Conservation (phyloP, 1,284 basidiomycete genomes). For the Ceratobasidium sp. region DNA sequence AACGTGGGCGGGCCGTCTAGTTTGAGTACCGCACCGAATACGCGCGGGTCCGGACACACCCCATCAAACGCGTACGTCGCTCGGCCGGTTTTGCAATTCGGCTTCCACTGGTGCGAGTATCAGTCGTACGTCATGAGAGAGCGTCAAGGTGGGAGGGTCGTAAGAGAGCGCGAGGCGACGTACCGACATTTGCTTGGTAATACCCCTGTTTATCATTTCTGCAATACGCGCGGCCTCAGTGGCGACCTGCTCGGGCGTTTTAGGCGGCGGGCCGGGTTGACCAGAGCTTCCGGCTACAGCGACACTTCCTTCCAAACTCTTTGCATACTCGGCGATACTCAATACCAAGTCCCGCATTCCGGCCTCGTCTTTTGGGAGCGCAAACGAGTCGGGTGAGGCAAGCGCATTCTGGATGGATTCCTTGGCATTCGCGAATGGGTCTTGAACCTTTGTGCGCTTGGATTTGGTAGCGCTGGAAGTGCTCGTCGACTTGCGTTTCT, state of each 20-base stretch:
- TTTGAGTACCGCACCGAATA: conserved; percentile 65
- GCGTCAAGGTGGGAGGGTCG: too few relatives aligned
- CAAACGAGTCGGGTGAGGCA: conserved; percentile 12
- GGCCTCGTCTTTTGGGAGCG: neutral
- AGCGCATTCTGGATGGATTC: neutral
- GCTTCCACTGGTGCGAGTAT: conserved; percentile 62
- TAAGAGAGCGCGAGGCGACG: conserved; percentile 48
- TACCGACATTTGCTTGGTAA: conserved; percentile 68
- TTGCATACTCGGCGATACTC: conserved; percentile 62
- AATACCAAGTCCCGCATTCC: neutral
- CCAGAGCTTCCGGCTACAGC: conserved; percentile 47
- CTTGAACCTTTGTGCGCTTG: conserved; percentile 9
- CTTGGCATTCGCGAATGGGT: conserved; percentile 18
- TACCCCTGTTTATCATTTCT: conserved; percentile 64
- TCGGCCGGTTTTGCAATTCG: conserved; percentile 64
- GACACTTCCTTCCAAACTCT: conserved; percentile 59
- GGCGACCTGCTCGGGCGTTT: conserved; percentile 60
- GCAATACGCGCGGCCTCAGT: conserved; percentile 63
- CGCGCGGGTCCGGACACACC: conserved; percentile 65
- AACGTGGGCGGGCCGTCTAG: conserved; percentile 64
- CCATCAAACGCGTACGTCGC: conserved; percentile 69
- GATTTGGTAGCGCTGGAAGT: neutral
- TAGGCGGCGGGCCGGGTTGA: conserved; percentile 55
- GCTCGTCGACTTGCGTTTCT: conserved; percentile 21
- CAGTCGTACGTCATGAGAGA: neutral